Evolutionary conservation across 345 rosid genomes (phyloP).

Genomic region (Populus euphratica): DNA sequence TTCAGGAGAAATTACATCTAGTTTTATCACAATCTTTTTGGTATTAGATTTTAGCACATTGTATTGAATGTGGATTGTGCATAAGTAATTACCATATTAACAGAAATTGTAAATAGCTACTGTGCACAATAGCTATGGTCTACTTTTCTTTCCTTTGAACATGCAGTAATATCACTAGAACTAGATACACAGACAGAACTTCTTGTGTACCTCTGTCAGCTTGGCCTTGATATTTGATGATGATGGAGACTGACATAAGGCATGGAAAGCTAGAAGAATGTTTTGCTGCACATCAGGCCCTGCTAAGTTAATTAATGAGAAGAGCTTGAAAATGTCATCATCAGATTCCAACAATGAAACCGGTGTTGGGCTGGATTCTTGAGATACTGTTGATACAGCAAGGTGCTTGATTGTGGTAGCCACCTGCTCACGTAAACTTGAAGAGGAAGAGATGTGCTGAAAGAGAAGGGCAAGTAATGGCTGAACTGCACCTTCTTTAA

Average conservation of each 20-base stretch:
- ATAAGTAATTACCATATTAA: background rate
- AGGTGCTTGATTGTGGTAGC: constrained; percentile 54
- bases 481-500: constrained; percentile 51
- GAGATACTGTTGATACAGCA: constrained; percentile 48
- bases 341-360: constrained; percentile 54
- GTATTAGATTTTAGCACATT: background rate
- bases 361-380: constrained; percentile 31
- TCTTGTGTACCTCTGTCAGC: constrained; percentile 48
- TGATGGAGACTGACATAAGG: constrained; percentile 53
- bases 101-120: background rate
- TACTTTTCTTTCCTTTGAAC: constrained; percentile 6
- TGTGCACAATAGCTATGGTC: background rate
- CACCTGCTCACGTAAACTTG: constrained; percentile 47
- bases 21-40: background rate
- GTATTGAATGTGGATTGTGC: background rate
- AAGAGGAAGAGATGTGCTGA: constrained; percentile 35
- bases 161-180: background rate
- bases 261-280: constrained; percentile 52
- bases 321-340: constrained; percentile 47
- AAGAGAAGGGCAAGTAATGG: constrained; percentile 51
- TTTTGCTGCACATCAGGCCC: constrained; percentile 50
- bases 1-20: background rate
- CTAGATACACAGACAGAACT: background rate
- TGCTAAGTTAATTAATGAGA: constrained; percentile 44
- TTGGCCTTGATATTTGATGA: constrained; percentile 41